phyloP scores from a whole-genome alignment of 192 early-diverging fungal species.

The Gamsiella multidivaricata region DNA sequence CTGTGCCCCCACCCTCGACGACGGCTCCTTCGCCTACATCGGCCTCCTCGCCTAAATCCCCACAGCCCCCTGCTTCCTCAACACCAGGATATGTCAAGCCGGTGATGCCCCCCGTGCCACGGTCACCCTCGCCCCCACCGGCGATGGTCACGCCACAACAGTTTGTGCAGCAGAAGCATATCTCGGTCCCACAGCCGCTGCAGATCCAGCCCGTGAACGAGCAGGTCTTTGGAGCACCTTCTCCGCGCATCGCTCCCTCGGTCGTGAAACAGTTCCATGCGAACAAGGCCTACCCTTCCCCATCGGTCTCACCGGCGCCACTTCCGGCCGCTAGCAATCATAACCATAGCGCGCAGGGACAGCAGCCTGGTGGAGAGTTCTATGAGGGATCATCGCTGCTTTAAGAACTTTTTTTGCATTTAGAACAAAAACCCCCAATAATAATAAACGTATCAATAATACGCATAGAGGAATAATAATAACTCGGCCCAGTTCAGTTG shows the following conservation, averaged over 20 bases:
- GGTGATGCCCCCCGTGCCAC: slow-evolving; percentile 21
- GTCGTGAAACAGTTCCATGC: not conserved
- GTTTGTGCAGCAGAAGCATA: slow-evolving; percentile 25
- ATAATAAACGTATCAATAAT: too few relatives aligned
- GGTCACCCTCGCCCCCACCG: not conserved
- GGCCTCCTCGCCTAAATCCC: not conserved
- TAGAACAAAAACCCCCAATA: too few relatives aligned
- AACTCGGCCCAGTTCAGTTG: too few relatives aligned
- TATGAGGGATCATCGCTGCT: not conserved
- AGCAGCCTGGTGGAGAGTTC: not conserved
- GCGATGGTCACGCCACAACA: not conserved
- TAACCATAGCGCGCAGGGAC: not conserved
- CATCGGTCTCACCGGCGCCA: not conserved
- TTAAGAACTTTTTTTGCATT: too few relatives aligned
- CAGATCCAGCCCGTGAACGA: slow-evolving; percentile 15
- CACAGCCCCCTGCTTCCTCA: not conserved
- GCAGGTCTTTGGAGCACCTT: slow-evolving; percentile 42
- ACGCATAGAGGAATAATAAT: too few relatives aligned
- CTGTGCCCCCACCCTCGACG: not conserved
- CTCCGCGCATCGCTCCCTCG: slow-evolving; percentile 30
- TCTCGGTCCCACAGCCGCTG: slow-evolving; percentile 24
- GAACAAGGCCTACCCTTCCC: not conserved
- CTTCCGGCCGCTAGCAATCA: not conserved
- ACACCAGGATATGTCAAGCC: slow-evolving; percentile 4
- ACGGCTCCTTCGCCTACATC: not conserved